phyloP scores from a whole-genome alignment of 371 early-diverging fungal species.

The Funneliformis caledonium region DNA sequence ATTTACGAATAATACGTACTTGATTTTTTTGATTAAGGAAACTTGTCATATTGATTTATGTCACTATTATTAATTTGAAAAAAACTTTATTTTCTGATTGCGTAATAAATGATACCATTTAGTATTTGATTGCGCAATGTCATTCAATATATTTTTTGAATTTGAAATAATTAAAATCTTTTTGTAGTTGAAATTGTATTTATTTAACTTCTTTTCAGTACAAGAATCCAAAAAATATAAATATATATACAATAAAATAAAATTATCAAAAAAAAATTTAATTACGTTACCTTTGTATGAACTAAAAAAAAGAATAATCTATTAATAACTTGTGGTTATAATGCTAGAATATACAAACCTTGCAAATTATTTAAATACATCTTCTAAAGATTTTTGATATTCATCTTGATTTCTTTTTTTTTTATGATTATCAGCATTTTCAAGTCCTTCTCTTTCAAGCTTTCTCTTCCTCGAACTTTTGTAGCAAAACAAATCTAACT shows the following conservation, averaged over 20 bases:
- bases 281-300: neutral
- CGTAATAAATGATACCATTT: no score
- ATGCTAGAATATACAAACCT: neutral
- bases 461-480: conserved; percentile 28
- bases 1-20: no score
- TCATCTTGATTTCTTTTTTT: conserved; percentile 16
- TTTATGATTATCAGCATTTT: neutral
- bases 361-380: neutral
- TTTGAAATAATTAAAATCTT: no score
- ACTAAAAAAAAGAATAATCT: neutral
- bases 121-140: no score
- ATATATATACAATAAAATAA: no score
- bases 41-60: no score
- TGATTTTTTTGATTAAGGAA: no score
- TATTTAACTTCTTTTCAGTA: neutral
- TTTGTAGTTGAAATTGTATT: neutral
- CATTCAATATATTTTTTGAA: no score
- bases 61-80: no score
- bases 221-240: no score
- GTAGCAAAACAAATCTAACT: neutral
- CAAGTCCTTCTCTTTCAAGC: conserved; percentile 15
- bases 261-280: neutral
- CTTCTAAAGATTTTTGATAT: conserved; percentile 5
- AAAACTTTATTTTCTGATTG: no score
- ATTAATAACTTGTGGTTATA: neutral